Percentiles rank a stretch among this genome's conserved stretches.
These are phyloP conservation scores for Xerocomus amazonicus DNA, from an alignment of 1,284 basidiomycete genomes.

Conservation along the genomic window DNA sequence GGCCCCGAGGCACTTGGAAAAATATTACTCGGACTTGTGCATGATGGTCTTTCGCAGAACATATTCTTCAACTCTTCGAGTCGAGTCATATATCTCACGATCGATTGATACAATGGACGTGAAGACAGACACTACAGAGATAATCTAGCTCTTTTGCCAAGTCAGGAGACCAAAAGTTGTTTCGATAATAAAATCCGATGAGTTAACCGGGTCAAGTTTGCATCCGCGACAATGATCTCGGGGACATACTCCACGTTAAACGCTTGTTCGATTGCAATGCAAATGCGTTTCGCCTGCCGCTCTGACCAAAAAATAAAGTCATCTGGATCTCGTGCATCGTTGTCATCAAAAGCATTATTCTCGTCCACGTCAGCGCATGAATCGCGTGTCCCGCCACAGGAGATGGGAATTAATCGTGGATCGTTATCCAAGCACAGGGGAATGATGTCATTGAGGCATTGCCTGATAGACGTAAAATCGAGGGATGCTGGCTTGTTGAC, in stretches of 20 bases:
- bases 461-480: conserved; percentile 62
- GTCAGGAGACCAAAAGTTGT: conserved; percentile 43
- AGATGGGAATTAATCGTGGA: conserved; percentile 74
- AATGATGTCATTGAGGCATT: conserved; percentile 72
- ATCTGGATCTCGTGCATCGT: conserved; percentile 66
- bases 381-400: conserved; percentile 47
- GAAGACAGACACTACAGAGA: not conserved
- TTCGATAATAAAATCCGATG: conserved; percentile 82
- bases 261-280: conserved; percentile 69
- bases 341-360: conserved; percentile 22
- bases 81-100: too few relatives aligned
- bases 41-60: too few relatives aligned
- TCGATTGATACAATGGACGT: not conserved
- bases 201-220: conserved; percentile 81
- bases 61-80: too few relatives aligned
- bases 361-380: conserved; percentile 12
- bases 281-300: conserved; percentile 85
- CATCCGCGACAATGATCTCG: conserved; percentile 91
- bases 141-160: not conserved
- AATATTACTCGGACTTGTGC: too few relatives aligned
- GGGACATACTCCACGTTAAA: conserved; percentile 87
- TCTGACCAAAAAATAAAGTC: conserved; percentile 95
- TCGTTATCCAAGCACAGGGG: conserved; percentile 85
- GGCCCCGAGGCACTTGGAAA: not conserved
- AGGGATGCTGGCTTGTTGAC: conserved; percentile 65